Conservation (phyloP, 2,329 filamentous ascomycete genomes). For the Onygenales sp. region DNA sequence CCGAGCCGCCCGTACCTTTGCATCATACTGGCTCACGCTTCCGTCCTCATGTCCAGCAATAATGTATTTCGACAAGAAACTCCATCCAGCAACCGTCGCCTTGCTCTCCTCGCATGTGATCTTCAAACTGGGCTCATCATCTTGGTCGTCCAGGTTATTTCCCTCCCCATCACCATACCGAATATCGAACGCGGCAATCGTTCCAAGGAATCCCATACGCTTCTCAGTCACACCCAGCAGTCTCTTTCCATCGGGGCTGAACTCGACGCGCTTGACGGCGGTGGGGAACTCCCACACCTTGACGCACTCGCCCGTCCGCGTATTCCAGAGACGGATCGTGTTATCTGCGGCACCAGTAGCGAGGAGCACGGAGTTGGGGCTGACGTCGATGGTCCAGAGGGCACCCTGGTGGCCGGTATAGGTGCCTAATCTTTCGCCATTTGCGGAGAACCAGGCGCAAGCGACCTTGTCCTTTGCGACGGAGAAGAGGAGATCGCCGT, state of each 20-base stretch:
- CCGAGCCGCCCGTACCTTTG: constrained; percentile 51
- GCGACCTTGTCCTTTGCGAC: constrained; percentile 93
- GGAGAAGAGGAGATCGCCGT: constrained; percentile 95
- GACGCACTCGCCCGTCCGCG: constrained; percentile 82
- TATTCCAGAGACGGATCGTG: constrained; percentile 94
- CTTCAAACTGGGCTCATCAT: constrained; percentile 68
- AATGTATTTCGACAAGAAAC: constrained; percentile 89
- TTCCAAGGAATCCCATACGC: constrained; percentile 92
- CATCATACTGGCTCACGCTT: constrained; percentile 81
- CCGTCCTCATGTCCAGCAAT: constrained; percentile 97
- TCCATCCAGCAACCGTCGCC: constrained; percentile 95
- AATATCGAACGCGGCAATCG: constrained; percentile 88
- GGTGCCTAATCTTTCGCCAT: constrained; percentile 93
- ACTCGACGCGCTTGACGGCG: constrained; percentile 95
- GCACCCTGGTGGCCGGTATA: constrained; percentile 96
- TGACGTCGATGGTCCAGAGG: constrained; percentile 96
- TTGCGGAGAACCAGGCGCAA: constrained; percentile 94
- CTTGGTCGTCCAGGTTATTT: constrained; percentile 62
- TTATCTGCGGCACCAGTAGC: constrained; percentile 96
- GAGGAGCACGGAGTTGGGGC: constrained; percentile 82
- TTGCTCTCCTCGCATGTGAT: constrained; percentile 96
- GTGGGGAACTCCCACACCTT: constrained; percentile 98
- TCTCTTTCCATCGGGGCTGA: constrained; percentile 84
- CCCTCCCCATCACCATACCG: constrained; percentile 55
- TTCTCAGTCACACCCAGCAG: constrained; percentile 95